Base-by-base conservation (phyloP, 1,139 yeast genomes). In the Scheffersomyces titani region DNA sequence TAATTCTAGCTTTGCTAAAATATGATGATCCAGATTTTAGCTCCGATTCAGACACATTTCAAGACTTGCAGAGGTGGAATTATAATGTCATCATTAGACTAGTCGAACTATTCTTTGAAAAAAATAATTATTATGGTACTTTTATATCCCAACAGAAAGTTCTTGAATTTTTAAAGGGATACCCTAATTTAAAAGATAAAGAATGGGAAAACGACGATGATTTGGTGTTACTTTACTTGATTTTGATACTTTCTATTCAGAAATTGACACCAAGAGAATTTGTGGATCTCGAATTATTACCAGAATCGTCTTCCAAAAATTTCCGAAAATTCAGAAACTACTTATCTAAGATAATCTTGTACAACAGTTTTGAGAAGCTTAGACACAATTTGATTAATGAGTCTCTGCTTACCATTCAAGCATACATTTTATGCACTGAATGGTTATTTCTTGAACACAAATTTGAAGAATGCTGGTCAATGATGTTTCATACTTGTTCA, bases 151-250 rank as follows among this genome's bases (percentile, higher is more conserved):
- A 67, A 53, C 50, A 59, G 3, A 64, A 65, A 30, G 67, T 76
- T 1, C 54, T 73, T 22, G 69, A 65, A 9, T 78, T 78, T 54
- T 62, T 79, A 22, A 63, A 70, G 16, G 63, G 63, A 16, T 74
- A 76, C 60, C 68, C 69, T 16, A 47, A 62, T 2, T 69, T 76
- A 44, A 69, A 69, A 21, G 77, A 74, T 52, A 69, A 73, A 56
- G 74, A 71, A 49, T 81, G 86, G 86, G 82, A 79, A 55, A 72
- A 78, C 58, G 83, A 81, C 59, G 86, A 82, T 64, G 86, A 82
- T 57, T 66, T 83, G 60, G 69, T 83, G 47, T 68, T 82, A 50
- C 67, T 82, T 46, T 72, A 79, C 53, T 80, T 81, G 80, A 72
- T 83, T 19, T 64, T 83, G 40, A 70, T 81, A 11, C 66, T 80